phyloP scores from a whole-genome alignment of 768 basidiomycete genomes.

The Jaapia argillacea region DNA sequence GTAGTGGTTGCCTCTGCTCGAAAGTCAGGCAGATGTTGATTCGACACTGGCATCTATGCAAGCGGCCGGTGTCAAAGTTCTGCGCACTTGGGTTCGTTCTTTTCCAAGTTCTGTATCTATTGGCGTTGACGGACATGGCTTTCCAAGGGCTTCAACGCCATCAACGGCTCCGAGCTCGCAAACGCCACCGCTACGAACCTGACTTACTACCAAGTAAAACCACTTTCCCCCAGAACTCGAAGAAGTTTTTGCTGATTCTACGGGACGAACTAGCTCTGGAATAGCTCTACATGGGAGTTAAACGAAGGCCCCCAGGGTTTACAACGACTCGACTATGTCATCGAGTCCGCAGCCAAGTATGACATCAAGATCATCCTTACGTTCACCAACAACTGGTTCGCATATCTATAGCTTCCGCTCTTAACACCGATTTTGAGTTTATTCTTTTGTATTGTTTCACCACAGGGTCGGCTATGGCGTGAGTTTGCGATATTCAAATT shows the following conservation, averaged over 20 bases:
- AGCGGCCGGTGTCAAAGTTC: slow-evolving; percentile 36
- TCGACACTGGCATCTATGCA: slow-evolving; percentile 39
- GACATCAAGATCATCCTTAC: slow-evolving; percentile 42
- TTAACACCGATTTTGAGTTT: too few species aligned
- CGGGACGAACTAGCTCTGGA: slow-evolving; percentile 41
- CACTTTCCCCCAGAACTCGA: too few species aligned
- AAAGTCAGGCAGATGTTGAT: slow-evolving; percentile 35
- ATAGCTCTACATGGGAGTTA: slow-evolving; percentile 34
- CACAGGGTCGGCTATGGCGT: slow-evolving; percentile 49
- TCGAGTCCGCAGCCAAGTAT: slow-evolving; percentile 36
- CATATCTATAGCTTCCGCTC: too few species aligned
- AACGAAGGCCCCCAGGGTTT: slow-evolving; percentile 47
- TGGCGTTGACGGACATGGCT: neutral
- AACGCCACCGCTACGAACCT: slow-evolving; percentile 30
- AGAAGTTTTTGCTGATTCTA: too few species aligned
- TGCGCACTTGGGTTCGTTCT: slow-evolving; percentile 39
- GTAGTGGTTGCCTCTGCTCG: slow-evolving; percentile 49
- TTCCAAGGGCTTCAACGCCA: slow-evolving; percentile 29
- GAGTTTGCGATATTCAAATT: slow-evolving; percentile 7
- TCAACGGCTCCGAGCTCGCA: slow-evolving; percentile 30
- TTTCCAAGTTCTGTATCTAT: neutral
- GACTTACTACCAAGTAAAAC: slow-evolving; percentile 37
- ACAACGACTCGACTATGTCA: slow-evolving; percentile 40
- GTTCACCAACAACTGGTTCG: slow-evolving; percentile 48
- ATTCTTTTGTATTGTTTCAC: neutral